phyloP scores from a whole-genome alignment of 352 stramenopile genomes.

The Proteromonas lacertae region DNA sequence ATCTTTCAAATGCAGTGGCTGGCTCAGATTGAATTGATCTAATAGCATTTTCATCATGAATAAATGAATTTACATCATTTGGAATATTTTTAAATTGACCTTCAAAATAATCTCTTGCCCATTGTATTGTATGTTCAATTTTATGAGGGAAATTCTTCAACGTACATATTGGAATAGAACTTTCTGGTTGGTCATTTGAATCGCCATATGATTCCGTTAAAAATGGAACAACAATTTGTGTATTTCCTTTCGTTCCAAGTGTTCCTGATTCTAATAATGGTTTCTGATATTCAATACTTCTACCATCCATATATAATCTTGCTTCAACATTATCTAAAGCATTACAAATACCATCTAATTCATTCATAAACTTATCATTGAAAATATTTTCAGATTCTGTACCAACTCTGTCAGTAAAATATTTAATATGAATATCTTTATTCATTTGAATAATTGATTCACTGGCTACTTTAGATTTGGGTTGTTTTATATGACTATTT shows the following conservation, averaged over 20 bases:
- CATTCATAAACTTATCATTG: conserved; percentile 92
- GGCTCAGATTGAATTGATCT: conserved; percentile 64
- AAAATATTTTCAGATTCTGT: conserved; percentile 83
- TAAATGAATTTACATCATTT: conserved; percentile 73
- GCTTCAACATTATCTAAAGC: conserved; percentile 98
- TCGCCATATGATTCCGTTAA: conserved; percentile 75
- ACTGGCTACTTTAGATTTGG: conserved; percentile 72
- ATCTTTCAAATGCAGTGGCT: conserved; percentile 76
- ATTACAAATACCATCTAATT: conserved; percentile 75
- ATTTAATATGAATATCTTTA: conserved; percentile 45
- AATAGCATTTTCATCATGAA: conserved; percentile 26
- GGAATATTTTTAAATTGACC: conserved; percentile 80
- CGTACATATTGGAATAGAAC: conserved; percentile 95
- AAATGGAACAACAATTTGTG: conserved; percentile 37
- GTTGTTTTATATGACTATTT: conserved; percentile 3
- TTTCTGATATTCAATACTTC: conserved; percentile 55
- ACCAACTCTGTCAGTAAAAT: conserved; percentile 28
- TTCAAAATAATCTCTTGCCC: conserved; percentile 94
- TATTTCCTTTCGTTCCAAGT: conserved; percentile 78
- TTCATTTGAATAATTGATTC: conserved; percentile 74
- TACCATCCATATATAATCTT: conserved; percentile 82
- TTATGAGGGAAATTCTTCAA: conserved; percentile 99
- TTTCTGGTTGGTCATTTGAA: conserved; percentile 78
- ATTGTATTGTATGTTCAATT: conserved; percentile 90
- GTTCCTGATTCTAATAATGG: conserved; percentile 95